Evolutionary conservation across 176 grass and related monocot genomes (phyloP), one percentile per base, ranked within the genome.

Genomic region (Oryza glumipatula): DNA sequence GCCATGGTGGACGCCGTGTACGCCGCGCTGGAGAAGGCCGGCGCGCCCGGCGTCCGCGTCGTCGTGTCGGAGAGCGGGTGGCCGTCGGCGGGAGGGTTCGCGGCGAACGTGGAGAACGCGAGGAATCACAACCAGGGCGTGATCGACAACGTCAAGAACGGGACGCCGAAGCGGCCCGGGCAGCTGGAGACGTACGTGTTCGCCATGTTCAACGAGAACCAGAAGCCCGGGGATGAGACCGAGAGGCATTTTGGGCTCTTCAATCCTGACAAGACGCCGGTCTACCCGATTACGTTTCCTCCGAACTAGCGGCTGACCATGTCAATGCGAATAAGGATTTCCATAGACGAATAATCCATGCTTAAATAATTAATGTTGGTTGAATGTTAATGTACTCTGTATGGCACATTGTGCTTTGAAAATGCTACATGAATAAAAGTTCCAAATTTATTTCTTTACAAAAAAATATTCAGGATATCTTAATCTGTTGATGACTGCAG

Each of bases 121-220:
- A 33, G 76, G 45, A 85, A 9, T 43, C 87, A 97, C 33, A 92
- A 90, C 64, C 89, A 90, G 73, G 87, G 72, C 5, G 68, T 89
- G 73, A 85, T 94, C 5, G 44, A 82, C 19, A 79, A 97, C 2
- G 85, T 86, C 21, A 7, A 26, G 22, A 52, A 32, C 0, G 91
- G 94, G 26, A 94, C 91, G 11, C 94, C 92, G 7, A 88, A 41
- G 83, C 84, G 7, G 84, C 38, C 89, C 1, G 82, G 84, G 22
- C 8, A 12, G 30, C 19, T 97, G 9, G 83, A 97, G 82, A 80
- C 92, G 1, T 97, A 88, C 76, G 35, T 92, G 22, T 97, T 97
- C 22, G 87, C 92, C 32, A 88, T 97, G 94, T 92, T 94, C 77
- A 92, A 97, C 72, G 91, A 97, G 91, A 73, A 94, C 82, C 47